A percentile compares a stretch with the other conserved stretches of the same genome.
phyloP scores from a whole-genome alignment of 805 yeast genomes.

The Nakazawaea pomicola region DNA sequence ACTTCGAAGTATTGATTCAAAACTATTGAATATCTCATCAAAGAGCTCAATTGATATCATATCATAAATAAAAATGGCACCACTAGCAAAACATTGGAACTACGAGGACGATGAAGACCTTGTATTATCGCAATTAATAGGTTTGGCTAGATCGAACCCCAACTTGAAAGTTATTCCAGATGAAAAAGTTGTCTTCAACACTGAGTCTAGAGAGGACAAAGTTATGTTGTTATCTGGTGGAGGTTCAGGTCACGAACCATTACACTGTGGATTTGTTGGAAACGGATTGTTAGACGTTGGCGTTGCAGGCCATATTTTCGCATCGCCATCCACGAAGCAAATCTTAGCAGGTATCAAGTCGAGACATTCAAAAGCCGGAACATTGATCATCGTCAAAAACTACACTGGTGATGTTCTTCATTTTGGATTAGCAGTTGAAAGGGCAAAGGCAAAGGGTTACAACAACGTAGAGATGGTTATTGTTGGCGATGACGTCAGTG shows the following conservation, averaged over 20 bases:
- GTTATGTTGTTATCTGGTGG: slow-evolving; percentile 85
- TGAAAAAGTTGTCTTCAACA: slow-evolving; percentile 49
- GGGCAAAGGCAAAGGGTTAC: slow-evolving; percentile 75
- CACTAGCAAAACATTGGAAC: slow-evolving; percentile 39
- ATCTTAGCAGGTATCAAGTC: slow-evolving; percentile 68
- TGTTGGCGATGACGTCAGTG: slow-evolving; percentile 92
- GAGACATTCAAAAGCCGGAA: slow-evolving; percentile 51
- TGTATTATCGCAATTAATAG: slow-evolving; percentile 44
- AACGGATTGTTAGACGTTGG: slow-evolving; percentile 79
- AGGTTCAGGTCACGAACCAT: slow-evolving; percentile 83
- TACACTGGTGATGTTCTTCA: slow-evolving; percentile 94
- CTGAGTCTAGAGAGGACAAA: slow-evolving; percentile 35
- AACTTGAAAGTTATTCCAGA: slow-evolving; percentile 45
- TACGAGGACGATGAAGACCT: slow-evolving; percentile 36
- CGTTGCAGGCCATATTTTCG: slow-evolving; percentile 87
- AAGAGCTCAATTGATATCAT: no score
- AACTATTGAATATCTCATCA: no score
- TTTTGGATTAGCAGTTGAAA: slow-evolving; percentile 87
- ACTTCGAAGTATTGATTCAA: no score
- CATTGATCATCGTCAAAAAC: slow-evolving; percentile 78
- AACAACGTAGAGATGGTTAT: slow-evolving; percentile 60
- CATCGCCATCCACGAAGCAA: slow-evolving; percentile 92
- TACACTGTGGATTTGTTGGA: slow-evolving; percentile 91
- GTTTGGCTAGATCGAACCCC: slow-evolving; percentile 52
- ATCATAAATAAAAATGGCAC: not conserved